A percentile compares a stretch with the other conserved stretches of the same genome.
Evolutionary conservation across 352 stramenopile species (phyloP).

Genomic region (Pythium apleroticum): DNA sequence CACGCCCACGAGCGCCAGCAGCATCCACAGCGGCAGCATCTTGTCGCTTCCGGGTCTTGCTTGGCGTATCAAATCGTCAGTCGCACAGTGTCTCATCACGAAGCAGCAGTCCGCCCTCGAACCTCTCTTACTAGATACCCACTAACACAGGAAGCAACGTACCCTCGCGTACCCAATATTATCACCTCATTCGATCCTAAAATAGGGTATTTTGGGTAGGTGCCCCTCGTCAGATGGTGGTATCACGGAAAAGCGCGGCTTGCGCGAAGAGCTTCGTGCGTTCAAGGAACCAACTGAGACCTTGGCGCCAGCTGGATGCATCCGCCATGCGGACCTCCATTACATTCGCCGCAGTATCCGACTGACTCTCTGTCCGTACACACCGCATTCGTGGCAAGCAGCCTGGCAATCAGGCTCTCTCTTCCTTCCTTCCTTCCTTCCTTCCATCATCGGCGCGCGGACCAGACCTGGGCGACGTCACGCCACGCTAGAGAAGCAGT

Average conservation of each 20-base stretch:
- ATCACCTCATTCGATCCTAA: neutral
- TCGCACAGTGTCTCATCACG: slow-evolving; percentile 6
- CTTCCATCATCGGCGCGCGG: too few species aligned
- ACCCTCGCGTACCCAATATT: neutral
- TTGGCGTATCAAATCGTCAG: neutral
- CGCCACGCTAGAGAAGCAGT: too few species aligned
- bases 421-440: too few species aligned
- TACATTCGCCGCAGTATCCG: too few species aligned
- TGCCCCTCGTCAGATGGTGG: slow-evolving; percentile 16
- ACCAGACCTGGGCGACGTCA: too few species aligned
- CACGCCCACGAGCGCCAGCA: slow-evolving; percentile 47
- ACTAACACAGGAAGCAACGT: slow-evolving; percentile 1
- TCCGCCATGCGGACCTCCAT: too few species aligned
- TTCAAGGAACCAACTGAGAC: neutral
- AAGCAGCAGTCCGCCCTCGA: slow-evolving; percentile 1
- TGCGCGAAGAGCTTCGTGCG: neutral
- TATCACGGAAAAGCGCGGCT: slow-evolving; percentile 11
- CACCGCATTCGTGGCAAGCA: too few species aligned
- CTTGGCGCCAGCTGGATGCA: neutral
- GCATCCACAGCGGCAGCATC: slow-evolving; percentile 33
- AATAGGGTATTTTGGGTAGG: neutral
- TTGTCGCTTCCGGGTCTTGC: slow-evolving; percentile 1
- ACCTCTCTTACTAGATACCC: neutral
- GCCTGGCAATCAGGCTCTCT: too few species aligned
- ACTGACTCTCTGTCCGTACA: too few species aligned